Conservation (phyloP, 306 rosid genomes). For the Vachellia collinsii region DNA sequence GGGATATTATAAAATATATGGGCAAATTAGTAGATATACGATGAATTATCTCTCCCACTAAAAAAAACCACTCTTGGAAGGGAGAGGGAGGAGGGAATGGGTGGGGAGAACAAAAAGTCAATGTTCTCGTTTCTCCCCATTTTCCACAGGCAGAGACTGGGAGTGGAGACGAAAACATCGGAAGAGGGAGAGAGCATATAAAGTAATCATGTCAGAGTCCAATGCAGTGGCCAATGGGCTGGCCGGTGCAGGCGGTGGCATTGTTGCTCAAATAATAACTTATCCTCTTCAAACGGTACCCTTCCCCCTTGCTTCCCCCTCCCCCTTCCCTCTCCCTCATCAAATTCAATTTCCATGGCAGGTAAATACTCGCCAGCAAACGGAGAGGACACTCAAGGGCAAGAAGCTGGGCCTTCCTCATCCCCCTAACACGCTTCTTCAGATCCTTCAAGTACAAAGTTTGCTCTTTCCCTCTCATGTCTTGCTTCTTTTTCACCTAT, state of each 20-base stretch:
- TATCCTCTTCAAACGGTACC: slow-evolving; percentile 81
- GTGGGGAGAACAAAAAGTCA: too few species aligned
- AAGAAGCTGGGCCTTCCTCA: slow-evolving; percentile 35
- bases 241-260: slow-evolving; percentile 89
- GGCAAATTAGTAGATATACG: too few species aligned
- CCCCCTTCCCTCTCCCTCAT: not conserved
- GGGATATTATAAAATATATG: too few species aligned
- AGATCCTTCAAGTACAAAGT: slow-evolving; percentile 64
- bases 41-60: too few species aligned
- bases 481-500: not conserved
- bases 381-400: slow-evolving; percentile 70
- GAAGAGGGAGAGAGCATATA: not conserved
- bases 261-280: slow-evolving; percentile 82
- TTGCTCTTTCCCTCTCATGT: not conserved
- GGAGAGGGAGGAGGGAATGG: too few species aligned
- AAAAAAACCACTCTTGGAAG: too few species aligned
- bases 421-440: slow-evolving; percentile 57
- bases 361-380: slow-evolving; percentile 91
- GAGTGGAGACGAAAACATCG: not conserved
- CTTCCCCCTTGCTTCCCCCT: not conserved
- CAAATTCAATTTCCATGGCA: slow-evolving; percentile 30
- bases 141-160: not conserved
- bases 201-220: slow-evolving; percentile 51
- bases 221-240: slow-evolving; percentile 79
- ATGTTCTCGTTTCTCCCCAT: not conserved